These are phyloP conservation scores for Gaeumannomyces sp. DNA, from an alignment of 2,329 filamentous ascomycete genomes.

Conservation along the genomic window DNA sequence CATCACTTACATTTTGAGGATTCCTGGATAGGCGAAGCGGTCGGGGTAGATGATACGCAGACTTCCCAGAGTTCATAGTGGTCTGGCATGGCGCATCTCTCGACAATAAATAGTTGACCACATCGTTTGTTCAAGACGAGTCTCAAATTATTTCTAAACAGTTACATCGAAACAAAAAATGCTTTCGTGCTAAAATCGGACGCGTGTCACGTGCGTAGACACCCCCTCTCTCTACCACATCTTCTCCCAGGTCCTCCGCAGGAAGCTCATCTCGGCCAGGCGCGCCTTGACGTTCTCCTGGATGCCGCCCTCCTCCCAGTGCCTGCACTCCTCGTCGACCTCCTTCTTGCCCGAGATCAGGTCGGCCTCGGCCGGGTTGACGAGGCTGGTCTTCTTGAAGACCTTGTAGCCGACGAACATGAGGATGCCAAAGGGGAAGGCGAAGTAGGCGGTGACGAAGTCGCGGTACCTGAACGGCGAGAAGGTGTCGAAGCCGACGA, in stretches of 20 bases:
- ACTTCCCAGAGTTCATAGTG: too few relatives aligned
- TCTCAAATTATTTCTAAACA: too few relatives aligned
- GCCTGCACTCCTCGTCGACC: slow-evolving; percentile 40
- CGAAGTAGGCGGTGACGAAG: slow-evolving; percentile 39
- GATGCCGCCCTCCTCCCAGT: slow-evolving; percentile 14
- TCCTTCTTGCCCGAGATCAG: slow-evolving; percentile 49
- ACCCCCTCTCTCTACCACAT: slow-evolving; percentile 13
- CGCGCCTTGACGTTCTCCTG: slow-evolving; percentile 14
- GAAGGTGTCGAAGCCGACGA: slow-evolving; percentile 48
- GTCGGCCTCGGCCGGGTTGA: slow-evolving; percentile 45
- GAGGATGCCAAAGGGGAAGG: slow-evolving; percentile 31
- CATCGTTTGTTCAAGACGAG: too few relatives aligned
- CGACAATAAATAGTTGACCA: too few relatives aligned
- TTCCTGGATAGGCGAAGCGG: too few relatives aligned
- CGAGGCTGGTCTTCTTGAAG: slow-evolving; percentile 44
- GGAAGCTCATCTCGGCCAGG: slow-evolving; percentile 12
- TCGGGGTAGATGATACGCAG: too few relatives aligned
- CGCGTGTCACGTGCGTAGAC: too few relatives aligned
- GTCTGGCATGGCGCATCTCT: too few relatives aligned
- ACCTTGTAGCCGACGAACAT: slow-evolving; percentile 56
- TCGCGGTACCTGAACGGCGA: slow-evolving; percentile 34
- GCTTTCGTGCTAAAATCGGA: too few relatives aligned
- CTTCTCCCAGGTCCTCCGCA: slow-evolving; percentile 14
- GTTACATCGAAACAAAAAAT: too few relatives aligned
- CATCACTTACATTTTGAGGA: too few relatives aligned